Evolutionary conservation across 78 protist genomes (phyloP), one percentile per base, ranked within the genome.

Genomic region (Dictyostelium purpureum): DNA sequence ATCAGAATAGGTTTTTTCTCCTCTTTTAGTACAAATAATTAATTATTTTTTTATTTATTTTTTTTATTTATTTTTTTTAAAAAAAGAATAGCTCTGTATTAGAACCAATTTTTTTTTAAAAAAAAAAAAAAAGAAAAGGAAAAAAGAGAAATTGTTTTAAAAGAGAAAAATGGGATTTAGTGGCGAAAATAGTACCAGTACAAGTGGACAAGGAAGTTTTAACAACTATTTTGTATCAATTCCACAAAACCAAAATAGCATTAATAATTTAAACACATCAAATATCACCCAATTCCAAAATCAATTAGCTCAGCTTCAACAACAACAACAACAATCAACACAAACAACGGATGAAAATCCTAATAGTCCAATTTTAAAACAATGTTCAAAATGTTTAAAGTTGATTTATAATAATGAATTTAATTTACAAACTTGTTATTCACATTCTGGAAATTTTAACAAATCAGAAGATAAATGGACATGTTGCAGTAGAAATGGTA

Each of bases 401-500:
- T 40, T 79, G 6, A 65, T 42, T 33, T 42, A 61, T 65, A 37
- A 38, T 26, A 47, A 21, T 31, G 88, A 79, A 35, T 79, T 79
- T 40, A 54, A 65, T 65, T 26, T 21, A 19, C 88, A 52, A 79
- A 70, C 88, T n/a, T 79, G 88, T 49, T 45, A 61, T 2, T 79
- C 28, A 18, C 88, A 79, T 65, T 11, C 38, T 31, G 88, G 65
- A 4, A 79, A 65, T 45, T 79, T 38, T 57, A n/a, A 61, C 4
- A 79, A 79, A 31, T 11, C 12, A 2, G 76, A 79, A 47, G 88
- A 79, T 9, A 38, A 76, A 31, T 79, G 88, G 88, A 19, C 65
- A 26, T 79, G 88, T 47, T 79, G 88, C 31, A 65, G 51, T 47
- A 35, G 88, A 37, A 31, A 28, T 12, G 88, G 88, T 18, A 79